Percentiles rank a stretch among this genome's conserved stretches.
Conservation (phyloP, 495 filamentous ascomycete species). For the Talaromyces nanjingensis region DNA sequence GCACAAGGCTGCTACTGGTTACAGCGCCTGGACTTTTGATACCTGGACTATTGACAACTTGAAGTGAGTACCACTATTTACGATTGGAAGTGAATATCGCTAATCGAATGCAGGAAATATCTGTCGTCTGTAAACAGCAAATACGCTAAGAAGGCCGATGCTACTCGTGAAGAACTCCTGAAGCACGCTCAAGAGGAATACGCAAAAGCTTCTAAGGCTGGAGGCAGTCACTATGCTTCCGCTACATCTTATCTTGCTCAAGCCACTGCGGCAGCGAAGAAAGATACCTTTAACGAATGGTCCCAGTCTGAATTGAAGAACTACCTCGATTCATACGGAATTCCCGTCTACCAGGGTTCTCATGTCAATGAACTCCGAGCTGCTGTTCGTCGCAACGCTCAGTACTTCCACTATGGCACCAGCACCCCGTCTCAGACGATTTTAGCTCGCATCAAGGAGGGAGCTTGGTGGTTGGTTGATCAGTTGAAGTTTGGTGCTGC, state of each 20-base stretch:
- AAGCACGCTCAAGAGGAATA: conserved; percentile 67
- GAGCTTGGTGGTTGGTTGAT: conserved; percentile 52
- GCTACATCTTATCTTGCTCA: conserved; percentile 65
- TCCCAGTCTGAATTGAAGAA: conserved; percentile 73
- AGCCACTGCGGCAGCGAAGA: conserved; percentile 63
- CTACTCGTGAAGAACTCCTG: conserved; percentile 65
- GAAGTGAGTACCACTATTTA: conserved; percentile 36
- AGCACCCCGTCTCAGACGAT: conserved; percentile 57
- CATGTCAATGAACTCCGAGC: conserved; percentile 57
- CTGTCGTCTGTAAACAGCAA: conserved; percentile 63
- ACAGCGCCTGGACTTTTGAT: conserved; percentile 77
- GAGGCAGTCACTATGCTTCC: conserved; percentile 62
- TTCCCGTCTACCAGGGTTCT: conserved; percentile 65
- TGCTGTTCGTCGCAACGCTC: conserved; percentile 61
- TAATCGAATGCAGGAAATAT: conserved; percentile 47
- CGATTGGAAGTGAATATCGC: conserved; percentile 9
- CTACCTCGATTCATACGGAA: conserved; percentile 75
- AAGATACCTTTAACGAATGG: conserved; percentile 71
- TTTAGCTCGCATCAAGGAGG: conserved; percentile 54
- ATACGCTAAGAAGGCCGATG: conserved; percentile 53
- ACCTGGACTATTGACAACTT: conserved; percentile 74
- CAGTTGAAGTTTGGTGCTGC: conserved; percentile 57
- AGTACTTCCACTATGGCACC: conserved; percentile 74
- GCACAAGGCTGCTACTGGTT: conserved; percentile 66
- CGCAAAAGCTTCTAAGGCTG: conserved; percentile 58